Percentiles rank a stretch among this genome's conserved stretches.
Evolutionary conservation across 768 basidiomycete species (phyloP).

Genomic region (Porpolomopsis calyptriformis): DNA sequence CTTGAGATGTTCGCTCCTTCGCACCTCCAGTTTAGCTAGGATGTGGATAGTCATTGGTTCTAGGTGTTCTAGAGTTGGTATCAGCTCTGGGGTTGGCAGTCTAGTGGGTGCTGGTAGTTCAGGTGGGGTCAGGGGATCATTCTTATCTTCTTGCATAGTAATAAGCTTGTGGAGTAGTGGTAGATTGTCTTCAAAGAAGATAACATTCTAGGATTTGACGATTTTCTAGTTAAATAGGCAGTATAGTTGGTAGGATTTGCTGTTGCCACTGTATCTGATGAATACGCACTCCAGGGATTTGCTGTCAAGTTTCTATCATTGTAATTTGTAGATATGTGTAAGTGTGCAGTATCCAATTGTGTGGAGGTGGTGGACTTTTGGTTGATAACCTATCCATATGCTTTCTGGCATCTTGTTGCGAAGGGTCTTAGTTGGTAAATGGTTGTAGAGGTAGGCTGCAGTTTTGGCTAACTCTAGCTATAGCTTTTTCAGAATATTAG

Average conservation of each 20-base stretch:
- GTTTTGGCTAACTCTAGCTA: constrained; percentile 19
- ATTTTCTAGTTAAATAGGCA: constrained; percentile 10
- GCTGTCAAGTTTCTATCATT: constrained; percentile 6
- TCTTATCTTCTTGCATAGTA: too few species aligned
- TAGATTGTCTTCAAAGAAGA: constrained; percentile 7
- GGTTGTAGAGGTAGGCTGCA: constrained; percentile 18
- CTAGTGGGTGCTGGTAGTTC: too few species aligned
- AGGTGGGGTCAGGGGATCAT: too few species aligned
- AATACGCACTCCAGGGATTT: constrained; percentile 5
- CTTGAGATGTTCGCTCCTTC: background rate
- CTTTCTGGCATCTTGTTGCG: constrained; percentile 8
- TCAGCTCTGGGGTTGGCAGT: background rate
- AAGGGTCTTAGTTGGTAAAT: constrained; percentile 10
- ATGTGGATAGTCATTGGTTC: too few species aligned
- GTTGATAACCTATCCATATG: constrained; percentile 11
- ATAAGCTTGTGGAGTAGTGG: too few species aligned
- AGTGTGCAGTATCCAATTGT: constrained; percentile 15
- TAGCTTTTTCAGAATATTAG: constrained; percentile 13
- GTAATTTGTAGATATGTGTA: background rate
- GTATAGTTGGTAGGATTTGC: constrained; percentile 11
- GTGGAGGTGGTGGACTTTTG: constrained; percentile 17
- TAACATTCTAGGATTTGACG: constrained; percentile 1
- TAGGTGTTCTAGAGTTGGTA: too few species aligned
- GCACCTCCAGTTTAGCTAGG: background rate
- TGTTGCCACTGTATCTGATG: constrained; percentile 9